A percentile compares a stretch with the other conserved stretches of the same genome.
Evolutionary conservation across 805 yeast species (phyloP).

Genomic region (Suhomyces sp.): DNA sequence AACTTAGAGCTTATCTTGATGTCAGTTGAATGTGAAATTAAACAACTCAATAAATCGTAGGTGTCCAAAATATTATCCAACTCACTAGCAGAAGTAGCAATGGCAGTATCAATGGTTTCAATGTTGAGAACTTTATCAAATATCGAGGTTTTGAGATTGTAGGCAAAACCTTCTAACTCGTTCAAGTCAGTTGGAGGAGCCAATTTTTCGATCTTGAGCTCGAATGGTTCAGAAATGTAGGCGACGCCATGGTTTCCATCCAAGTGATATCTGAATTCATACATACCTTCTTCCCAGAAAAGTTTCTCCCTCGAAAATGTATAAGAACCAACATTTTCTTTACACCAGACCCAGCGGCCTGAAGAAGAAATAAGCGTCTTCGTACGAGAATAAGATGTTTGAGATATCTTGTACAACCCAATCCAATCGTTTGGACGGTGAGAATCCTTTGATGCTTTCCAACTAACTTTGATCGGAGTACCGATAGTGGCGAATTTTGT

Average conservation of each 20-base stretch:
- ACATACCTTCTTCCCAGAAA: constrained; percentile 66
- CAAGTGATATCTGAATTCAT: constrained; percentile 71
- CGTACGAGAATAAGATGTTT: constrained; percentile 53
- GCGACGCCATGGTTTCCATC: constrained; percentile 69
- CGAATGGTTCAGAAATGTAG: constrained; percentile 62
- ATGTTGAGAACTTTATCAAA: constrained; percentile 30
- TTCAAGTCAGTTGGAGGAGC: constrained; percentile 31
- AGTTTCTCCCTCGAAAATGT: constrained; percentile 48
- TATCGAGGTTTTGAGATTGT: constrained; percentile 27
- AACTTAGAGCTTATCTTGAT: constrained; percentile 34
- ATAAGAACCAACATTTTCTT: constrained; percentile 40
- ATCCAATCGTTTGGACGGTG: constrained; percentile 66
- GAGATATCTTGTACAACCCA: constrained; percentile 65
- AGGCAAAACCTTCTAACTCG: constrained; percentile 28
- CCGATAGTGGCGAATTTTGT: constrained; percentile 39
- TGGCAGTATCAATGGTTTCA: constrained; percentile 22
- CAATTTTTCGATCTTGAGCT: constrained; percentile 45
- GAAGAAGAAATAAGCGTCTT: constrained; percentile 59
- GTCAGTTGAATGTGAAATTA: constrained; percentile 23
- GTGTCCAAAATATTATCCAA: constrained; percentile 27
- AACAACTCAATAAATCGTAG: constrained; percentile 19
- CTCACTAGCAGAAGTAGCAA: constrained; percentile 23
- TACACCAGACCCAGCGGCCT: constrained; percentile 59
- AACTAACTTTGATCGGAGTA: constrained; percentile 49
- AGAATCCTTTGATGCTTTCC: constrained; percentile 47